These are phyloP conservation scores for Trichoderma sp. DNA, from an alignment of 2,329 filamentous ascomycete genomes.

Conservation along the genomic window DNA sequence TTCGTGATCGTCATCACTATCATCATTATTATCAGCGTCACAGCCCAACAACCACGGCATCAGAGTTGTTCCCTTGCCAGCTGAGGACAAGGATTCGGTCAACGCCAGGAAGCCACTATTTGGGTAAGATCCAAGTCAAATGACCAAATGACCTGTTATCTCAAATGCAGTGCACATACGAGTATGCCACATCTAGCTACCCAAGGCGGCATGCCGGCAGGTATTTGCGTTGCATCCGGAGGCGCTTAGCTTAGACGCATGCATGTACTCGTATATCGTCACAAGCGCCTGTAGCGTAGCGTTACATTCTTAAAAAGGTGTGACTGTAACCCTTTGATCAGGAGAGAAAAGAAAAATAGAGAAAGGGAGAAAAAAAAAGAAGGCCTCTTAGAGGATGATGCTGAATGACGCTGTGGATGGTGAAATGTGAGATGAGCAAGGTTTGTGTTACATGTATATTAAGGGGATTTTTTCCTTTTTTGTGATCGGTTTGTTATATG, in stretches of 20 bases:
- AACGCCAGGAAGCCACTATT: not conserved
- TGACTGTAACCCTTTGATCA: not conserved
- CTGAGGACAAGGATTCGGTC: not conserved
- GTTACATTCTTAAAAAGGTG: not conserved
- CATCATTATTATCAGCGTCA: not conserved
- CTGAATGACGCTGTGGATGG: not conserved
- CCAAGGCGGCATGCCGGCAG: not conserved
- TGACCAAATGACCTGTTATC: not conserved
- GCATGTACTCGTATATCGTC: not conserved
- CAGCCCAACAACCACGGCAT: not conserved
- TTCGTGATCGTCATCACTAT: not conserved
- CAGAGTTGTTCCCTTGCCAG: not conserved
- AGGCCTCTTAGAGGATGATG: not conserved
- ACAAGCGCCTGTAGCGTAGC: not conserved
- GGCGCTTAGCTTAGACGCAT: not conserved
- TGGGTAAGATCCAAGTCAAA: not conserved
- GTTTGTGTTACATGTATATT: not conserved
- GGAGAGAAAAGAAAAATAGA: not conserved
- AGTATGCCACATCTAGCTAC: not conserved
- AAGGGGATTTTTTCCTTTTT: not conserved
- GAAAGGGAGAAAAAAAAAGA: not conserved
- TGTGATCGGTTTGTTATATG: not conserved
- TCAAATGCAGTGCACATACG: not conserved
- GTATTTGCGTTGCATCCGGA: not conserved
- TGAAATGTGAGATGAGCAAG: not conserved